Evolutionary conservation across 2,329 filamentous ascomycete genomes (phyloP).

Genomic region (Neonectria neomacrospora): DNA sequence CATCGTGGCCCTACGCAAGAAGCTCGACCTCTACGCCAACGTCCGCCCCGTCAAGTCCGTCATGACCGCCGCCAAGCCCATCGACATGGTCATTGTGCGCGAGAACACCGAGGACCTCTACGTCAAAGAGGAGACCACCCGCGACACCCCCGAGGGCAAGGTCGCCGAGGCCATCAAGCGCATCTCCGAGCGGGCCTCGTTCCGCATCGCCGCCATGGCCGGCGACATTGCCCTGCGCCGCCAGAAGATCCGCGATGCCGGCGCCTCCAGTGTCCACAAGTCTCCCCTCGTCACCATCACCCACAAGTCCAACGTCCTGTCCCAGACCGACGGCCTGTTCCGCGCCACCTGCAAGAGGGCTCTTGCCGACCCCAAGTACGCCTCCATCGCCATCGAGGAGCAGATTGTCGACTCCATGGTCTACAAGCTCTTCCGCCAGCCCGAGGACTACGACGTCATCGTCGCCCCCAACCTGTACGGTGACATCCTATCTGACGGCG

Average conservation of each 20-base stretch:
- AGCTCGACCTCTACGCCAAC: slow-evolving; percentile 95
- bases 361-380: slow-evolving; percentile 74
- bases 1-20: slow-evolving; percentile 96
- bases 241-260: slow-evolving; percentile 78
- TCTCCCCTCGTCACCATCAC: slow-evolving; percentile 90
- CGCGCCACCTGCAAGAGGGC: slow-evolving; percentile 80
- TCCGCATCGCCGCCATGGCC: slow-evolving; percentile 90
- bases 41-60: slow-evolving; percentile 94
- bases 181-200: slow-evolving; percentile 86
- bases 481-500: slow-evolving; percentile 95
- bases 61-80: slow-evolving; percentile 71
- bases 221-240: slow-evolving; percentile 92
- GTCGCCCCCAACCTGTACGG: slow-evolving; percentile 98
- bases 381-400: slow-evolving; percentile 80
- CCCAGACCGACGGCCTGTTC: slow-evolving; percentile 97
- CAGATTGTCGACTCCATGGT: slow-evolving; percentile 99
- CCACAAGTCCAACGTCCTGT: slow-evolving; percentile 97
- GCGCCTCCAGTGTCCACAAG: slow-evolving; percentile 69
- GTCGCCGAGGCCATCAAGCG: slow-evolving; percentile 98
- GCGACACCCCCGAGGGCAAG: slow-evolving; percentile 78
- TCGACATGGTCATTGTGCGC: slow-evolving; percentile 97
- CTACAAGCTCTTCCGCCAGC: slow-evolving; percentile 98
- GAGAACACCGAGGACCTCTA: slow-evolving; percentile 99
- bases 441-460: slow-evolving; percentile 94
- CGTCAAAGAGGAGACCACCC: slow-evolving; percentile 95